phyloP scores from a whole-genome alignment of 768 basidiomycete genomes.

The Hericium rajendrae region DNA sequence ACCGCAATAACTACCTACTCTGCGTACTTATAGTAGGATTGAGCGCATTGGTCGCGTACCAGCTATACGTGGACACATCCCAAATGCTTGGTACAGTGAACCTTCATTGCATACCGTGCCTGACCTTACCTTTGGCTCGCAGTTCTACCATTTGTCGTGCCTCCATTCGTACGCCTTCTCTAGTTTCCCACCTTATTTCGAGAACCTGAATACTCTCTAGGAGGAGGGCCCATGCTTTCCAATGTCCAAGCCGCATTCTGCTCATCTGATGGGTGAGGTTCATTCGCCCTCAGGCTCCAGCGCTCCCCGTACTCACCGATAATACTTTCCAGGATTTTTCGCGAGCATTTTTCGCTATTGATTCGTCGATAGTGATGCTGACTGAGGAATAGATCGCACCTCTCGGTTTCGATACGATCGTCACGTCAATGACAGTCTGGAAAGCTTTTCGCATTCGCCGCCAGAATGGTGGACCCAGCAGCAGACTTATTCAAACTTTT shows the following conservation, averaged over 20 bases:
- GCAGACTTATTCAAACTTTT: slow-evolving; percentile 75
- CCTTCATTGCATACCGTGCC: background rate
- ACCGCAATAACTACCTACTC: slow-evolving; percentile 61
- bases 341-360: slow-evolving; percentile 11
- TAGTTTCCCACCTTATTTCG: background rate
- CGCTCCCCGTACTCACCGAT: slow-evolving; percentile 20
- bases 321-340: slow-evolving; percentile 44
- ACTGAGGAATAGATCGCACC: slow-evolving; percentile 54
- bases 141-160: slow-evolving; percentile 50
- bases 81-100: slow-evolving; percentile 55
- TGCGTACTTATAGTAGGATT: slow-evolving; percentile 55
- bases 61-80: slow-evolving; percentile 69
- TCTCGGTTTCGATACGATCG: slow-evolving; percentile 69
- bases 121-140: background rate
- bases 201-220: slow-evolving; percentile 18
- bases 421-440: slow-evolving; percentile 73
- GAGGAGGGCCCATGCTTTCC: slow-evolving; percentile 66
- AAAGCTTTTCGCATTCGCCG: slow-evolving; percentile 72
- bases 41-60: slow-evolving; percentile 68
- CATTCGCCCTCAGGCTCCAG: background rate
- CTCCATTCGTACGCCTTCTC: slow-evolving; percentile 40
- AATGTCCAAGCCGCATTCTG: slow-evolving; percentile 74
- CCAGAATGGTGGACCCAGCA: slow-evolving; percentile 66
- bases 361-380: background rate
- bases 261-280: slow-evolving; percentile 60